Evolutionary conservation across 129 eudicot species (phyloP).

Genomic region (Escallonia herrerae): DNA sequence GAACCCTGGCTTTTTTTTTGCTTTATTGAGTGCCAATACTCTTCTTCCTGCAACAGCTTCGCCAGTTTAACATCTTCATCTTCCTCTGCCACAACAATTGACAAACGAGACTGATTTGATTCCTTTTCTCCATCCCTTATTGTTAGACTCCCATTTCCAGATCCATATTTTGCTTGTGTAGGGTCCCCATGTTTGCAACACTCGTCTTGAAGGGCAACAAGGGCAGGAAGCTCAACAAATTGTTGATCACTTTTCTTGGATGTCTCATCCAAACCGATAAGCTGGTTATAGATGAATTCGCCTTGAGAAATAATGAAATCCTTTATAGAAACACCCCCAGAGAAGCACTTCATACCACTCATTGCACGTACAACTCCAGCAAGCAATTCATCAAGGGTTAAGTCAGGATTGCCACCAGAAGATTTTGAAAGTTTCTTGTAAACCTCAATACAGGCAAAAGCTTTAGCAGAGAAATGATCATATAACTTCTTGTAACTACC

Average conservation of each 20-base stretch:
- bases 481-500: constrained; percentile 45
- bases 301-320: constrained; percentile 67
- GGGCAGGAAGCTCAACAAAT: constrained; percentile 51
- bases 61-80: constrained; percentile 62
- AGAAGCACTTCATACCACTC: constrained; percentile 52
- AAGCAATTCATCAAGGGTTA: constrained; percentile 58
- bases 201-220: constrained; percentile 53
- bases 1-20: constrained; percentile 39
- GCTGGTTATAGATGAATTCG: constrained; percentile 58
- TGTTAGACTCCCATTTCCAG: constrained; percentile 14
- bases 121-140: constrained; percentile 31
- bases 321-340: constrained; percentile 47
- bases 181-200: constrained; percentile 27
- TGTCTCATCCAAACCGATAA: constrained; percentile 64
- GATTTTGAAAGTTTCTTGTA: constrained; percentile 59
- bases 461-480: constrained; percentile 57
- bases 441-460: constrained; percentile 53
- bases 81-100: constrained; percentile 28
- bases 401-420: constrained; percentile 48
- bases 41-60: constrained; percentile 61
- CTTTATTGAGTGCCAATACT: constrained; percentile 51
- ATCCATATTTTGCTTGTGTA: constrained; percentile 1
- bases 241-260: constrained; percentile 30
- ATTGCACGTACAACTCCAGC: constrained; percentile 54
- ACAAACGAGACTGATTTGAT: constrained; percentile 9